phyloP scores from a whole-genome alignment of 2,329 filamentous ascomycete genomes.

The Emergomyces orientalis region DNA sequence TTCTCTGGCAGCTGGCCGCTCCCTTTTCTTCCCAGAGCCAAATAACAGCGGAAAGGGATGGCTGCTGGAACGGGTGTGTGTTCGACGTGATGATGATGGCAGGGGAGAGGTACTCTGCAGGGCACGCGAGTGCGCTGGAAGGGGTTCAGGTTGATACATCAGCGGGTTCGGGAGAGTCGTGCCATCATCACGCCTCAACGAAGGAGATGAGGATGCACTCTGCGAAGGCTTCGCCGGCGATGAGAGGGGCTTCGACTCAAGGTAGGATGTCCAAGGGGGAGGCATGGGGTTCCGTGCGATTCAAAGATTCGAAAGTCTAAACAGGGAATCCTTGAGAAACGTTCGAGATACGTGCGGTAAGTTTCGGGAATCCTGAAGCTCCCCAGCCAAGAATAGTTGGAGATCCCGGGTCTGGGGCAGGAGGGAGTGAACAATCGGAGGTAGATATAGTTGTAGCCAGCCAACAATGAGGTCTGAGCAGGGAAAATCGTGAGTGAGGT shows the following conservation, averaged over 20 bases:
- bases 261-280: neutral
- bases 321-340: neutral
- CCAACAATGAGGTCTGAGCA: neutral
- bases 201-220: neutral
- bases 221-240: neutral
- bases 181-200: neutral
- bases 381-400: neutral
- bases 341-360: neutral
- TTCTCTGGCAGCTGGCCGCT: neutral
- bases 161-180: neutral
- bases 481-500: neutral
- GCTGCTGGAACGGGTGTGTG: conserved; percentile 61
- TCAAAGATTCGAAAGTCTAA: neutral
- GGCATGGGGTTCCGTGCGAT: neutral
- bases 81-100: conserved; percentile 13
- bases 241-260: conserved; percentile 1
- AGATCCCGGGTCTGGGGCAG: neutral
- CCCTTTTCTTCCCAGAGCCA: conserved; percentile 23
- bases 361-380: neutral
- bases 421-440: neutral
- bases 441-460: neutral
- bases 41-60: conserved; percentile 70
- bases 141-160: neutral
- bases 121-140: neutral
- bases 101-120: neutral